phyloP scores from a whole-genome alignment of 768 basidiomycete genomes.

The Tubosaeta brunneosetosa region DNA sequence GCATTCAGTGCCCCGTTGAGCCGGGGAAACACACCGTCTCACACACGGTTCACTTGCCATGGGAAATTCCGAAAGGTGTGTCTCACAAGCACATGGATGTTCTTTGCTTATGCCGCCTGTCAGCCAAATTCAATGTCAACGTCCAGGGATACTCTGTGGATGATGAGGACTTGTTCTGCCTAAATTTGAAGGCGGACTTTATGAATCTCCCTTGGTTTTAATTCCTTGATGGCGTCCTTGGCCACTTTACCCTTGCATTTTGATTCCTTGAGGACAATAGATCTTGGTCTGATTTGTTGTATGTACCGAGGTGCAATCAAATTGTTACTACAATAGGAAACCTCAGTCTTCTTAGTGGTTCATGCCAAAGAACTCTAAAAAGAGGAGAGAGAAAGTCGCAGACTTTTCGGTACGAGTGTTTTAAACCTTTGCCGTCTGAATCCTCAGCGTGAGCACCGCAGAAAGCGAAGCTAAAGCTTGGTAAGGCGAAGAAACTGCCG shows the following conservation, averaged over 20 bases:
- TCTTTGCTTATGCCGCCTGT: constrained; percentile 3
- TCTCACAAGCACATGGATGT: neutral
- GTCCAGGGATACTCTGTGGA: constrained; percentile 66
- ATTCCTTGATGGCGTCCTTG: neutral
- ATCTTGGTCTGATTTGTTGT: neutral
- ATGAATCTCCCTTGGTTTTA: constrained; percentile 37
- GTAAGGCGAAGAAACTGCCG: constrained; percentile 83
- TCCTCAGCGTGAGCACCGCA: constrained; percentile 28
- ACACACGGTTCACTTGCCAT: constrained; percentile 84
- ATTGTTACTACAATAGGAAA: constrained; percentile 8
- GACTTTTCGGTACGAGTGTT: constrained; percentile 68
- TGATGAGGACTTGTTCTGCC: constrained; percentile 75
- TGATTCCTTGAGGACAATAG: no score
- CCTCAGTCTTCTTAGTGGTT: neutral
- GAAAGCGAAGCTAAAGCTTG: constrained; percentile 97
- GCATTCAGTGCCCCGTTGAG: constrained; percentile 80
- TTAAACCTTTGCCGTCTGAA: neutral
- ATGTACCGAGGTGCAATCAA: neutral
- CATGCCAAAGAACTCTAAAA: constrained; percentile 87
- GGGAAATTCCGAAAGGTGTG: constrained; percentile 82
- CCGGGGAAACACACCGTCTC: constrained; percentile 64
- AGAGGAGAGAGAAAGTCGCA: constrained; percentile 79
- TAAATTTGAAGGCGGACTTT: constrained; percentile 78
- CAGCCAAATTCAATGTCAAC: constrained; percentile 80
- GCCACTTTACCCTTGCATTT: neutral